Base-by-base conservation (phyloP, 495 filamentous ascomycete genomes). In the Thozetella sp. region DNA sequence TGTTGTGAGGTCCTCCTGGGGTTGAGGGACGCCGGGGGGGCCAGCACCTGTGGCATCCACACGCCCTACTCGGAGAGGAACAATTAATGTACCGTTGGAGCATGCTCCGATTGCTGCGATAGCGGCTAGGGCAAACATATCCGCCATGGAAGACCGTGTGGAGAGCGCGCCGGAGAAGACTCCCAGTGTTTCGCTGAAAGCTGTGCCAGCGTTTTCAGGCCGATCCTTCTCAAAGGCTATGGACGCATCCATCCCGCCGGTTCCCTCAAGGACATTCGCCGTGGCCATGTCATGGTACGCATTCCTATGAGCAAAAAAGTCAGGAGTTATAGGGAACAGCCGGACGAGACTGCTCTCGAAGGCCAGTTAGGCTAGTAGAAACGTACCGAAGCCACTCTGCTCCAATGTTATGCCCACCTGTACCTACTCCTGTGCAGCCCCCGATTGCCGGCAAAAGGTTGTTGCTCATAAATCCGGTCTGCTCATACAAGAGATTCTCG, bases 321-420 rank as follows among this genome's bases (percentile, higher is more conserved):
- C n/a, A n/a, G n/a, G n/a, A n/a, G n/a, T n/a, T n/a, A n/a, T n/a
- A n/a, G n/a, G n/a, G n/a, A n/a, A n/a, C n/a, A n/a, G n/a, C n/a
- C n/a, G n/a, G n/a, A n/a, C n/a, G n/a, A n/a, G n/a, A n/a, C n/a
- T n/a, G n/a, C n/a, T n/a, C n/a, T n/a, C n/a, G n/a, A n/a, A n/a
- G n/a, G n/a, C n/a, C n/a, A n/a, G n/a, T n/a, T n/a, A n/a, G n/a
- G n/a, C n/a, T n/a, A n/a, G n/a, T n/a, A n/a, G n/a, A n/a, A n/a
- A n/a, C n/a, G n/a, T n/a, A n/a, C n/a, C n/a, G 64, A 25, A 80
- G 63, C 76, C 76, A 81, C 68, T 81, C 72, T 6, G 78, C 76
- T 4, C 43, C 43, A n/a, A 48, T 15, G 43, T n/a, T 48, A 48
- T n/a, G 43, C 9, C 43, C 43, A 20, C 43, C 43, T 48, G 4